Conservation (phyloP, 805 yeast genomes). For the Millerozyma acaciae region DNA sequence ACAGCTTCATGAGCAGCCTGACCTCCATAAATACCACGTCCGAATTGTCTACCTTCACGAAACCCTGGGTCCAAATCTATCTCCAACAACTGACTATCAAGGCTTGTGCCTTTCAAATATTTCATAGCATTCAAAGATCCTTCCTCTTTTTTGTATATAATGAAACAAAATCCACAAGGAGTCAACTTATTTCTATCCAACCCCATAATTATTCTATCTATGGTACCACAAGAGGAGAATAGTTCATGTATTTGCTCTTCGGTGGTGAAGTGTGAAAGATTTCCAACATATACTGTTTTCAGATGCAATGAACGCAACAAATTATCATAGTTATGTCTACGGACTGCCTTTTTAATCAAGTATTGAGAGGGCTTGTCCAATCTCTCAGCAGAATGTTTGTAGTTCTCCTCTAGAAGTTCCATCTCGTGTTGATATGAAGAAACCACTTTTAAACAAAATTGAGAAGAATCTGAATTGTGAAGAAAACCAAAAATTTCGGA, state of each 20-base stretch:
- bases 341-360: slow-evolving; percentile 61
- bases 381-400: slow-evolving; percentile 61
- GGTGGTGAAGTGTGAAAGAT: slow-evolving; percentile 82
- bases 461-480: background rate
- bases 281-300: slow-evolving; percentile 86
- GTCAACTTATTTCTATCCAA: slow-evolving; percentile 84
- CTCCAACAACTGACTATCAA: slow-evolving; percentile 77
- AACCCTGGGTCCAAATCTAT: slow-evolving; percentile 97
- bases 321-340: slow-evolving; percentile 50
- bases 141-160: slow-evolving; percentile 62
- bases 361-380: slow-evolving; percentile 72
- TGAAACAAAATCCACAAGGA: slow-evolving; percentile 96
- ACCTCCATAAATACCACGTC: slow-evolving; percentile 90
- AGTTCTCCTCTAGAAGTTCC: slow-evolving; percentile 43
- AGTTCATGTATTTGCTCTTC: slow-evolving; percentile 93
- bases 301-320: slow-evolving; percentile 63
- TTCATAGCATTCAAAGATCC: slow-evolving; percentile 82
- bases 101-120: slow-evolving; percentile 73
- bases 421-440: slow-evolving; percentile 13
- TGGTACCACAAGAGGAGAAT: slow-evolving; percentile 76
- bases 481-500: too few relatives aligned
- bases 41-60: slow-evolving; percentile 92
- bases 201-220: slow-evolving; percentile 87
- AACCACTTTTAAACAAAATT: background rate
- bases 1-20: slow-evolving; percentile 72